Evolutionary conservation across 2,329 filamentous ascomycete species (phyloP), one percentile per base, ranked within the genome.

Genomic region (Sarocladium strictum): DNA sequence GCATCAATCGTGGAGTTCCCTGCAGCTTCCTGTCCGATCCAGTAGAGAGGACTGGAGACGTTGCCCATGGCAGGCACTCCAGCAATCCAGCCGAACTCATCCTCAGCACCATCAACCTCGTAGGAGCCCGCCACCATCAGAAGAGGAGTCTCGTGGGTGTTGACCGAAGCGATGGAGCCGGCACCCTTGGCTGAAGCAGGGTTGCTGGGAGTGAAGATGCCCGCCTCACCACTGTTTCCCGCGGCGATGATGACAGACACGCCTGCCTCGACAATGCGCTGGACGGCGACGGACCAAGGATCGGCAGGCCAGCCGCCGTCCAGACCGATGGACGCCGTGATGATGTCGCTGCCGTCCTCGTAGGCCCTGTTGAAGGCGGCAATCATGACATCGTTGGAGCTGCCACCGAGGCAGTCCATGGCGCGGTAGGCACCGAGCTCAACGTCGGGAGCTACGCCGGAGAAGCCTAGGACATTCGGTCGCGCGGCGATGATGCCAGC

Each of bases 401-500:
- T 63, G 37, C 55, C 58, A 7, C 68, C 69, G 6, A 54, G 35
- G 58, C 72, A 74, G 32, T 65, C 66, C 53, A 70, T 67, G 19
- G 72, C 68, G 49, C 68, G 66, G 61, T 74, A 76, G 53, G 67
- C 66, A 19, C 69, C 72, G 5, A 76, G 60, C 5, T 66, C 70
- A 3, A 70, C 72, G 52, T 68, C 69, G 1, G 71, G 73, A 0
- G 72, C 71, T 10, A 69, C 73, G 19, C 29, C 29, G 12, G 67
- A 67, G 58, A 74, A 71, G 29, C 68, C 66, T 35, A 67, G 65
- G 0, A 61, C 61, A 57, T 73, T 69, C 11, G 63, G 58, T 54
- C 73, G 68, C 3, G 75, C 75, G 37, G 70, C 74, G 52, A 78
- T 71, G 54, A 75, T 75, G 37, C 76, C 75, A 9, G 74, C 67